A percentile compares a stretch with the other conserved stretches of the same genome.
These are phyloP conservation scores for Nemania sp. DNA, from an alignment of 2,329 filamentous ascomycete species.

Conservation along the genomic window DNA sequence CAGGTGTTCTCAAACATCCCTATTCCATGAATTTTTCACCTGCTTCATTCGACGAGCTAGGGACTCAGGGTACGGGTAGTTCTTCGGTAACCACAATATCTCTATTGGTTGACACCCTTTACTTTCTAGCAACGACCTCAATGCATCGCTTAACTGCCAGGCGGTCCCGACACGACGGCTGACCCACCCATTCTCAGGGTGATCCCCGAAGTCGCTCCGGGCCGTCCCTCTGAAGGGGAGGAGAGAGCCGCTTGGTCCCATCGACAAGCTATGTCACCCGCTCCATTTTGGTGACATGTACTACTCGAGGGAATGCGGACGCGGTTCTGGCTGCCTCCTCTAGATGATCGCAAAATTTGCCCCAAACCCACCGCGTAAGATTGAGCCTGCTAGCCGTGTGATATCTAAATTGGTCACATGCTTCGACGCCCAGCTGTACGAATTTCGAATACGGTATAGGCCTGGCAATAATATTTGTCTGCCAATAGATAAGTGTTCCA, in stretches of 20 bases:
- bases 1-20: slow-evolving; percentile 33
- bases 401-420: slow-evolving; percentile 22
- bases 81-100: slow-evolving; percentile 7
- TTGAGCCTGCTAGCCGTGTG: slow-evolving; percentile 12
- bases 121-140: slow-evolving; percentile 15
- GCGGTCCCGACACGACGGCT: slow-evolving; percentile 33
- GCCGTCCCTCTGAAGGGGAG: slow-evolving; percentile 1
- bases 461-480: slow-evolving; percentile 4
- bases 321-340: slow-evolving; percentile 9
- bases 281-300: slow-evolving; percentile 20
- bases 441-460: slow-evolving; percentile 16
- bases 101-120: slow-evolving; percentile 25
- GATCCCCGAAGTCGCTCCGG: slow-evolving; percentile 25
- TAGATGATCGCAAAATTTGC: slow-evolving; percentile 22
- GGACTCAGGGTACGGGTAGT: slow-evolving; percentile 37
- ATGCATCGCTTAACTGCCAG: slow-evolving; percentile 12
- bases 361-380: slow-evolving; percentile 19
- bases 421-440: slow-evolving; percentile 21
- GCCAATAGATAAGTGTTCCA: slow-evolving; percentile 4
- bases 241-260: slow-evolving; percentile 12
- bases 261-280: slow-evolving; percentile 31
- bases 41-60: slow-evolving; percentile 13
- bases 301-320: slow-evolving; percentile 13
- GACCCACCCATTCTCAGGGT: slow-evolving; percentile 16
- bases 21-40: slow-evolving; percentile 18